Percentiles rank a stretch among this genome's conserved stretches.
Evolutionary conservation across 2,329 filamentous ascomycete genomes (phyloP).

Genomic region (Zalaria sp.): DNA sequence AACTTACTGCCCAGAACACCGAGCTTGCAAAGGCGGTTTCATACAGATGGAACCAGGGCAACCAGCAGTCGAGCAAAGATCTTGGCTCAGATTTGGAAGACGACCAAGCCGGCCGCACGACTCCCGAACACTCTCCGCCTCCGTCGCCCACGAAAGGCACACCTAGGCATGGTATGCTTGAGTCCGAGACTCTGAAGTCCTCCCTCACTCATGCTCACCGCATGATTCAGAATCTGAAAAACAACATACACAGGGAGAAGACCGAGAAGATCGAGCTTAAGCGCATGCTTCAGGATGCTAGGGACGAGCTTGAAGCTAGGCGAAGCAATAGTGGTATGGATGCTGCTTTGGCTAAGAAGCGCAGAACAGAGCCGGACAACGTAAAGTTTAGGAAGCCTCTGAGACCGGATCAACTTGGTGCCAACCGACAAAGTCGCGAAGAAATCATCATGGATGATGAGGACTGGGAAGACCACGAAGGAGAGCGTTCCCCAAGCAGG

Average conservation of each 20-base stretch:
- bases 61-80: constrained; percentile 16
- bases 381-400: constrained; percentile 68
- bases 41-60: constrained; percentile 40
- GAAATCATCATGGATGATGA: constrained; percentile 69
- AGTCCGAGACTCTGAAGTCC: constrained; percentile 88
- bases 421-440: constrained; percentile 55
- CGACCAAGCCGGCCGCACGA: constrained; percentile 37
- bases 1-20: constrained; percentile 76
- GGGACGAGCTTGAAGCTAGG: constrained; percentile 72
- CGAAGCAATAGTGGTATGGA: constrained; percentile 36
- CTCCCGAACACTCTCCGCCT: constrained; percentile 81
- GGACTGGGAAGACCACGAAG: constrained; percentile 78
- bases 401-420: constrained; percentile 60
- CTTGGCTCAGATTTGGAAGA: constrained; percentile 51
- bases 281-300: constrained; percentile 85
- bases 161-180: constrained; percentile 79
- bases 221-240: constrained; percentile 91
- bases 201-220: constrained; percentile 88
- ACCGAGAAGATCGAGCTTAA: constrained; percentile 94
- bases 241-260: constrained; percentile 93
- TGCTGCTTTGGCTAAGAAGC: constrained; percentile 35
- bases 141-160: constrained; percentile 84
- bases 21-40: constrained; percentile 79
- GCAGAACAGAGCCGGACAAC: constrained; percentile 40
- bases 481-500: constrained; percentile 42